These are phyloP conservation scores for Plasmodium coatneyi DNA, from an alignment of 169 alveolate species.

Conservation along the genomic window DNA sequence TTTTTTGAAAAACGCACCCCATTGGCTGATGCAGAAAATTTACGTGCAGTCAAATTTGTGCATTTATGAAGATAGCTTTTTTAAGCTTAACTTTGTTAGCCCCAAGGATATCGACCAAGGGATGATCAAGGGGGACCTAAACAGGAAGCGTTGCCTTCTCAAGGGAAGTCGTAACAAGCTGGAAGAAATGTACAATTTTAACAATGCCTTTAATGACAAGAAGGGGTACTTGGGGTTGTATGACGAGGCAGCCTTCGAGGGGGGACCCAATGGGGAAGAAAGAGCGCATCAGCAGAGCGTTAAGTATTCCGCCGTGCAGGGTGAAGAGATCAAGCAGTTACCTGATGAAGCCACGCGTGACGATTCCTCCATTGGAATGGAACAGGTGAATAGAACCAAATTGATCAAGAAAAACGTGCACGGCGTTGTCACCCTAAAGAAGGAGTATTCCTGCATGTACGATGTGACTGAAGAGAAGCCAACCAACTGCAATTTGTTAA, in stretches of 20 bases:
- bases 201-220: slow-evolving; percentile 11
- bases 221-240: slow-evolving; percentile 12
- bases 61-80: slow-evolving; percentile 58
- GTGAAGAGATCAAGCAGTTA: background rate
- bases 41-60: slow-evolving; percentile 17
- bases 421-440: background rate
- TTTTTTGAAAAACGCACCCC: slow-evolving; percentile 49
- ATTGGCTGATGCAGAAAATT: slow-evolving; percentile 54
- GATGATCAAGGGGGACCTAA: background rate
- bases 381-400: background rate
- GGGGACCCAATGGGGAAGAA: background rate
- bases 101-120: background rate
- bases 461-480: slow-evolving; percentile 24
- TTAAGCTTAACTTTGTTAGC: background rate
- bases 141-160: background rate
- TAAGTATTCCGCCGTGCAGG: background rate
- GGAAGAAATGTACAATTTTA: slow-evolving; percentile 32
- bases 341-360: background rate
- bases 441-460: background rate
- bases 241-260: slow-evolving; percentile 16
- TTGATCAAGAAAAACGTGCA: background rate
- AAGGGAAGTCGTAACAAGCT: background rate
- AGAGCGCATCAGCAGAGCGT: background rate
- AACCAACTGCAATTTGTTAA: slow-evolving; percentile 9
- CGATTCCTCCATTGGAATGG: background rate